Conservation (phyloP, 2,329 filamentous ascomycete species). For the Aspergillus ochraceus region DNA sequence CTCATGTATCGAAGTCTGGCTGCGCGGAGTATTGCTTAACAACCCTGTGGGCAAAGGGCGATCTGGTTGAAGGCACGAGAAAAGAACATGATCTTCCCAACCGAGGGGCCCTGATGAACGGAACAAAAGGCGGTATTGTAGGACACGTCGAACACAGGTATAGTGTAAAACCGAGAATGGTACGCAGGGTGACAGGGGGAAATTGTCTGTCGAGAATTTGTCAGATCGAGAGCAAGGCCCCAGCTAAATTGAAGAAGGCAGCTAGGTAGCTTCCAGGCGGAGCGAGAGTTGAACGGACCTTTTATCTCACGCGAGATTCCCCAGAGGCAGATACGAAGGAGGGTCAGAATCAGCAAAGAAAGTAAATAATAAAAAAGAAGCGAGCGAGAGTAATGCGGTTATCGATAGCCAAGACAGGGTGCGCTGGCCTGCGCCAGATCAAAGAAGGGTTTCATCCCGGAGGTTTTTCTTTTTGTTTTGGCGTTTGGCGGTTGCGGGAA, state of each 20-base stretch:
- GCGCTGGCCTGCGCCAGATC: slow-evolving; percentile 1
- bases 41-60: background rate
- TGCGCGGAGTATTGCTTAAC: background rate
- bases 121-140: background rate
- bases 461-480: background rate
- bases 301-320: background rate
- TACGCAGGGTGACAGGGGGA: background rate
- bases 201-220: background rate
- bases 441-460: background rate
- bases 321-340: background rate
- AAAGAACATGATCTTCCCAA: slow-evolving; percentile 12
- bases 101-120: slow-evolving; percentile 1
- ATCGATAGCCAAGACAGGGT: background rate
- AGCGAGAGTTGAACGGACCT: background rate
- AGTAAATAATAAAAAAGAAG: background rate
- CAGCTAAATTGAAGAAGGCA: background rate
- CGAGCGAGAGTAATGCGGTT: background rate
- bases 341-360: background rate
- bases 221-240: background rate
- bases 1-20: background rate
- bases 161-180: background rate
- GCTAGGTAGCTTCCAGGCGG: background rate
- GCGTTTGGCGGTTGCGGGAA: slow-evolving; percentile 5
- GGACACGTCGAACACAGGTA: background rate
- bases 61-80: slow-evolving; percentile 8